A percentile compares a stretch with the other conserved stretches of the same genome.
Conservation (phyloP, 176 grass and related monocot species). For the Aegilops speltoides region DNA sequence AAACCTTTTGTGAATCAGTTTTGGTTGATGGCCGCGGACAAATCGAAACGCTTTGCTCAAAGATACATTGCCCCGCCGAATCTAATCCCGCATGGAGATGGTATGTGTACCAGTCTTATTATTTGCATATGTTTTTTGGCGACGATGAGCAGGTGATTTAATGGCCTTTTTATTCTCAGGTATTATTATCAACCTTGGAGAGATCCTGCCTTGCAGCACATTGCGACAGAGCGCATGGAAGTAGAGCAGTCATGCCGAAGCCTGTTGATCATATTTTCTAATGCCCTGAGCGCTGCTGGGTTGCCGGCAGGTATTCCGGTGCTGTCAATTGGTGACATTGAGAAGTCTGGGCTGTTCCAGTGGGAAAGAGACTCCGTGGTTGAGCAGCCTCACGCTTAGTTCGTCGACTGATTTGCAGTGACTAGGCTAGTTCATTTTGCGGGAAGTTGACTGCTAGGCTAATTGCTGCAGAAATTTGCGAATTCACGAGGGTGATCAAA, state of each 20-base stretch:
- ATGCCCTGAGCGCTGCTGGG: slow-evolving; percentile 36
- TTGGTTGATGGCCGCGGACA: slow-evolving; percentile 34
- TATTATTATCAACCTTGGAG: slow-evolving; percentile 79
- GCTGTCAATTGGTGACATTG: slow-evolving; percentile 47
- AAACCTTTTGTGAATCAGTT: slow-evolving; percentile 40
- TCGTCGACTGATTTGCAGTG: not conserved
- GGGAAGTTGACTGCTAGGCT: not conserved
- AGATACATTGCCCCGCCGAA: slow-evolving; percentile 68
- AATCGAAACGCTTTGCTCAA: slow-evolving; percentile 58
- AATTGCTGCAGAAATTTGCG: not conserved
- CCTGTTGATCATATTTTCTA: slow-evolving; percentile 65
- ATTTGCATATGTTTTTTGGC: not conserved
- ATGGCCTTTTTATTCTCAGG: slow-evolving; percentile 38
- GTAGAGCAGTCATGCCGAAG: slow-evolving; percentile 75
- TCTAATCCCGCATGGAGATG: slow-evolving; percentile 86
- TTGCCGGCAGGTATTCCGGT: slow-evolving; percentile 29
- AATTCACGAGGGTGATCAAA: not conserved
- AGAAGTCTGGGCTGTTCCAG: slow-evolving; percentile 49
- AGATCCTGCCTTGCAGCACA: slow-evolving; percentile 36
- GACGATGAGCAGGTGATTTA: not conserved
- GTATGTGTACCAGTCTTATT: slow-evolving; percentile 20
- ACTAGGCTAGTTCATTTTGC: not conserved
- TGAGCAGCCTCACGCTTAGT: slow-evolving; percentile 11
- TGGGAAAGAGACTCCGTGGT: slow-evolving; percentile 51
- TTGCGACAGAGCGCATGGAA: slow-evolving; percentile 53